phyloP scores from a whole-genome alignment of 805 yeast species.

The Yarrowia alimentaria region DNA sequence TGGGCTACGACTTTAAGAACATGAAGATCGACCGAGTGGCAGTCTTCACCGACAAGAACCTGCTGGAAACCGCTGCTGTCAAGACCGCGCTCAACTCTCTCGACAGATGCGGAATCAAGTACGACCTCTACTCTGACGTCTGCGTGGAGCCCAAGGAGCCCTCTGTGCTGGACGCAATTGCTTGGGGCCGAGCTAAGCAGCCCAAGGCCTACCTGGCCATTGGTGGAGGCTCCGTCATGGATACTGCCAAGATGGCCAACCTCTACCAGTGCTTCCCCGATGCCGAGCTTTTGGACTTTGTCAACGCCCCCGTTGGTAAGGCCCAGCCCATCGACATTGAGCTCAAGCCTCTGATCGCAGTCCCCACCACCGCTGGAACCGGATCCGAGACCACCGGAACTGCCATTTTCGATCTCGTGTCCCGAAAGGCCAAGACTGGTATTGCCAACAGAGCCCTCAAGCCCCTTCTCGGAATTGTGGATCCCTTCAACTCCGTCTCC shows the following conservation, averaged over 20 bases:
- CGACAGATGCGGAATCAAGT: constrained; percentile 40
- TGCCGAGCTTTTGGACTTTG: constrained; percentile 45
- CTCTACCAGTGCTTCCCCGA: constrained; percentile 45
- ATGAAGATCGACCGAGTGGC: constrained; percentile 40
- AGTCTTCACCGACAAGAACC: constrained; percentile 41
- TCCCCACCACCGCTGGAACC: constrained; percentile 50
- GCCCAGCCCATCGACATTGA: constrained; percentile 40
- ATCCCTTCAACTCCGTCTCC: constrained; percentile 44
- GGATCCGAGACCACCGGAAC: constrained; percentile 50
- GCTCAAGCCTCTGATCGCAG: constrained; percentile 45
- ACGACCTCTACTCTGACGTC: constrained; percentile 41
- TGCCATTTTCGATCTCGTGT: constrained; percentile 46
- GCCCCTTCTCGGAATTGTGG: constrained; percentile 47
- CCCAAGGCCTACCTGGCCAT: constrained; percentile 47
- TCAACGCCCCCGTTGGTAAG: constrained; percentile 45
- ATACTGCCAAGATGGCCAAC: constrained; percentile 47
- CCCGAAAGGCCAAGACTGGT: constrained; percentile 45
- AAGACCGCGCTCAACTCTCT: constrained; percentile 39
- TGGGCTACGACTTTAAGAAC: constrained; percentile 42
- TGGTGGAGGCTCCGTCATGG: constrained; percentile 51
- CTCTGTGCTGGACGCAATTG: constrained; percentile 41
- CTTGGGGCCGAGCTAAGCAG: constrained; percentile 40
- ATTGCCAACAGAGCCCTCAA: constrained; percentile 46
- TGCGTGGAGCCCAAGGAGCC: constrained; percentile 44
- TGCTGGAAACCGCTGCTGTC: constrained; percentile 38